These are phyloP conservation scores for Leccinum fallax DNA, from an alignment of 1,284 basidiomycete species.

Conservation along the genomic window DNA sequence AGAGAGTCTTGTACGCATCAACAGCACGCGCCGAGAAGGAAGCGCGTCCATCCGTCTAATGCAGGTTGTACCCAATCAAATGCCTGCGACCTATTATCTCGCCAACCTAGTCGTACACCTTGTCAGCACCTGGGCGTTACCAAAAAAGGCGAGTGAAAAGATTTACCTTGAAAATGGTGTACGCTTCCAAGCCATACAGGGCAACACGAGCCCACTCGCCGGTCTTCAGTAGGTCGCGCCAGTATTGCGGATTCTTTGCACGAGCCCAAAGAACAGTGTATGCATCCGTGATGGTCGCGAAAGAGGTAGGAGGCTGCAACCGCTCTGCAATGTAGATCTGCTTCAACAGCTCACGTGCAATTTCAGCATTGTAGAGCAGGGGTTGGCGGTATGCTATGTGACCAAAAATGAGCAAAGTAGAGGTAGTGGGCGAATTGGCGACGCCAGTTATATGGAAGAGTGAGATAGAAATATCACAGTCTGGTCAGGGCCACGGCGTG, in stretches of 20 bases:
- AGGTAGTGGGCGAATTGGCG: neutral
- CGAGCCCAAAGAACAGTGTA: conserved; percentile 78
- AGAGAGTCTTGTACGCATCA: neutral
- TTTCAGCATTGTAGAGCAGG: conserved; percentile 81
- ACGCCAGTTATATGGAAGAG: neutral
- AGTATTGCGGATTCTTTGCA: conserved; percentile 67
- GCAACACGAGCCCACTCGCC: conserved; percentile 82
- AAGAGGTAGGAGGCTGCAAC: conserved; percentile 78
- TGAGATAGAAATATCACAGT: neutral
- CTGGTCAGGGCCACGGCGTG: conserved; percentile 8
- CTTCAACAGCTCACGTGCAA: conserved; percentile 83
- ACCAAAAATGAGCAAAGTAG: neutral
- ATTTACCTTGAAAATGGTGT: conserved; percentile 81
- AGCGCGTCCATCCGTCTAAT: conserved; percentile 45
- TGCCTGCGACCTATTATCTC: conserved; percentile 88
- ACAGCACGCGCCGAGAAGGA: neutral
- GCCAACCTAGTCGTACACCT: conserved; percentile 60
- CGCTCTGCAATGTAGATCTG: conserved; percentile 91
- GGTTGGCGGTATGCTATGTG: conserved; percentile 82
- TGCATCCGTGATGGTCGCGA: conserved; percentile 64
- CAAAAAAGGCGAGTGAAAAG: conserved; percentile 33
- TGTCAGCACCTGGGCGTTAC: conserved; percentile 7
- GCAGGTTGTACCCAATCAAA: conserved; percentile 81
- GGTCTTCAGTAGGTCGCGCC: conserved; percentile 66
- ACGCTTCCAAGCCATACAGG: conserved; percentile 88